Evolutionary conservation across 2,329 filamentous ascomycete genomes (phyloP).

Genomic region (Penicillium sclerotiorum): DNA sequence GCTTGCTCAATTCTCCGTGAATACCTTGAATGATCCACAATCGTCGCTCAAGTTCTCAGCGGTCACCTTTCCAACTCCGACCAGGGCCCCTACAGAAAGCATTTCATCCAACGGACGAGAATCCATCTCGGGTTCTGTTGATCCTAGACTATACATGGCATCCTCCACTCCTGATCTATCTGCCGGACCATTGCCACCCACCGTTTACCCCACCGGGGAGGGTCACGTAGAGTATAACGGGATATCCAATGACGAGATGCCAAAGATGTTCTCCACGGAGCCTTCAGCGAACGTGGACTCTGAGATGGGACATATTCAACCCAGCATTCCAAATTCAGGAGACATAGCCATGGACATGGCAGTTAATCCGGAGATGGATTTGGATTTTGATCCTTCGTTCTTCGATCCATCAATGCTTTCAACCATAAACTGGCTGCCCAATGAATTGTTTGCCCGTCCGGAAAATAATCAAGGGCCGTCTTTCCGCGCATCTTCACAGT

Average conservation of each 20-base stretch:
- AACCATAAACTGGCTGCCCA: constrained; percentile 43
- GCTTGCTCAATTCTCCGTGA: constrained; percentile 11
- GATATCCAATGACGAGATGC: constrained; percentile 12
- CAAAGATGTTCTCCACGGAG: constrained; percentile 12
- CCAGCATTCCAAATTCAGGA: constrained; percentile 9
- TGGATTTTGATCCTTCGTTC: constrained; percentile 30
- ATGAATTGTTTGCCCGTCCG: constrained; percentile 29
- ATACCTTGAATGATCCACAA: neutral
- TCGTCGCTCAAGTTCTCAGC: constrained; percentile 2
- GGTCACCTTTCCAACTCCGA: neutral
- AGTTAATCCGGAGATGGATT: constrained; percentile 18
- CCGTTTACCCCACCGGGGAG: constrained; percentile 1
- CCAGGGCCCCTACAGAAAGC: neutral
- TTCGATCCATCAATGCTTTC: constrained; percentile 32
- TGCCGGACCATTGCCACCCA: constrained; percentile 10
- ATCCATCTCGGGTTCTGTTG: constrained; percentile 1
- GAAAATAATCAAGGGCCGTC: constrained; percentile 15
- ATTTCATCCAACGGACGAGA: constrained; percentile 2
- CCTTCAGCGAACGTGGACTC: constrained; percentile 6
- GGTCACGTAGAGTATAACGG: constrained; percentile 12
- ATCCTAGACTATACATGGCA: constrained; percentile 9
- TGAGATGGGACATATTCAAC: constrained; percentile 13
- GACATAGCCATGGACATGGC: constrained; percentile 24
- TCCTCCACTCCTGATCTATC: constrained; percentile 11
- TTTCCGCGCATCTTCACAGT: constrained; percentile 17